Evolutionary conservation across 352 stramenopile species (phyloP).

Genomic region (Pythium grandisporangium): DNA sequence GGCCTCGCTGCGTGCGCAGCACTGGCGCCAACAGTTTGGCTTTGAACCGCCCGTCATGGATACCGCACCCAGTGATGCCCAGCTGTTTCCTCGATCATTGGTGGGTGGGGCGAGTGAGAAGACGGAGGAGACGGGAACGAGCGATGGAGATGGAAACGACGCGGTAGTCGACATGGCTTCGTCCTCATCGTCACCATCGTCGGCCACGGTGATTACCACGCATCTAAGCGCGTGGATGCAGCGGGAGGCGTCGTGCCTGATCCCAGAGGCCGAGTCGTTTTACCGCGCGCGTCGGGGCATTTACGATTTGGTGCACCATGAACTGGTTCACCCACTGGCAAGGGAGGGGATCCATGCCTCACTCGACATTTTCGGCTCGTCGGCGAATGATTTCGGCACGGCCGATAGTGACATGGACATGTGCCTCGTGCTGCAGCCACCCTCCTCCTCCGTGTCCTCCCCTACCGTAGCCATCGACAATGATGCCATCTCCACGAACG

Average conservation of each 20-base stretch:
- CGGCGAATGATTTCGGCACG: conserved; percentile 95
- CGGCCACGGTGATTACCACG: conserved; percentile 31
- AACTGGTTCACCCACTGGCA: conserved; percentile 48
- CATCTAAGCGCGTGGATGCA: conserved; percentile 40
- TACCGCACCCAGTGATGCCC: too few species aligned
- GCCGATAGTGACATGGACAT: conserved; percentile 91
- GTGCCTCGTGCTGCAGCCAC: conserved; percentile 68
- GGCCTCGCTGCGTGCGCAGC: conserved; percentile 25
- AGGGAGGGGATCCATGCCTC: conserved; percentile 26
- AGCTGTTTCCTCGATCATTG: too few species aligned
- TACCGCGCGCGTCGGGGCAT: conserved; percentile 49
- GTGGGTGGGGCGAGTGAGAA: conserved; percentile 5
- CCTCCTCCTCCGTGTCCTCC: too few species aligned
- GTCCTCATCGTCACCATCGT: too few species aligned
- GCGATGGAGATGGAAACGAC: too few species aligned
- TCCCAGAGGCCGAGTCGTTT: conserved; percentile 57
- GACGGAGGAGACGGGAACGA: too few species aligned
- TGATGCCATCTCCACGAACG: conserved; percentile 8
- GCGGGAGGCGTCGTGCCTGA: conserved; percentile 36
- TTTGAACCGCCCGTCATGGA: conserved; percentile 40
- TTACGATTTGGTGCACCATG: conserved; percentile 47
- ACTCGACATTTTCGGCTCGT: conserved; percentile 93
- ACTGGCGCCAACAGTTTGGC: conserved; percentile 59
- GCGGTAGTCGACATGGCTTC: conserved; percentile 17
- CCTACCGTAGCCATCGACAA: too few species aligned